Conservation (phyloP, 805 yeast species). For the Candida caryicola region DNA sequence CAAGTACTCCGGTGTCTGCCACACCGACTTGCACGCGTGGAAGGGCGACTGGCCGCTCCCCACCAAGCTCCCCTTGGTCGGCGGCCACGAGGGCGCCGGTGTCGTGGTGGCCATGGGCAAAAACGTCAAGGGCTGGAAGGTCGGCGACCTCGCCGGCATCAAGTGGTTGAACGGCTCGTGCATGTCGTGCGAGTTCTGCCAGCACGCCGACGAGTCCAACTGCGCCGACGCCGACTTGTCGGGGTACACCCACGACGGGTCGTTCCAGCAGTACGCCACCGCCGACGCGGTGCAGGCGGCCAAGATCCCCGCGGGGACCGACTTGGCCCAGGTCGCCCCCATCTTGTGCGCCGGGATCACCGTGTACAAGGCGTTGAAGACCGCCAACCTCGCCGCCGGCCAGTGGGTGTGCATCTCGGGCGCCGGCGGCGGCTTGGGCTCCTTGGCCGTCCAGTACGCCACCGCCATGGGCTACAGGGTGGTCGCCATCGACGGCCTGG, state of each 20-base stretch:
- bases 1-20: constrained; percentile 47
- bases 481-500: constrained; percentile 73
- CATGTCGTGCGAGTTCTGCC: constrained; percentile 41
- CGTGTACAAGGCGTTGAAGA: constrained; percentile 64
- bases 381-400: constrained; percentile 57
- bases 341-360: constrained; percentile 68
- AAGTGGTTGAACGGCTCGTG: constrained; percentile 49
- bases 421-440: constrained; percentile 81
- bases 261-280: constrained; percentile 65
- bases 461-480: constrained; percentile 70
- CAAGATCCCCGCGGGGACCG: constrained; percentile 52
- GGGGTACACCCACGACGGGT: constrained; percentile 73
- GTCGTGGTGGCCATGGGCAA: constrained; percentile 42
- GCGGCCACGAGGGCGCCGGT: constrained; percentile 51
- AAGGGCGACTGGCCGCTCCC: constrained; percentile 47
- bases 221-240: constrained; percentile 68
- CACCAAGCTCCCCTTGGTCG: constrained; percentile 46
- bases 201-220: constrained; percentile 43
- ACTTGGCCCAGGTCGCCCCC: constrained; percentile 57
- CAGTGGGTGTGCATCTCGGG: constrained; percentile 76
- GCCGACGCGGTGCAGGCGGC: constrained; percentile 67
- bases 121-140: constrained; percentile 41
- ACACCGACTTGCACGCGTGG: constrained; percentile 48
- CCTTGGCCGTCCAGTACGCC: constrained; percentile 74
- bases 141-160: constrained; percentile 44